Percentiles rank a stretch among this genome's conserved stretches.
Conservation (phyloP, 2,329 filamentous ascomycete species). For the Aspergillus candidus region DNA sequence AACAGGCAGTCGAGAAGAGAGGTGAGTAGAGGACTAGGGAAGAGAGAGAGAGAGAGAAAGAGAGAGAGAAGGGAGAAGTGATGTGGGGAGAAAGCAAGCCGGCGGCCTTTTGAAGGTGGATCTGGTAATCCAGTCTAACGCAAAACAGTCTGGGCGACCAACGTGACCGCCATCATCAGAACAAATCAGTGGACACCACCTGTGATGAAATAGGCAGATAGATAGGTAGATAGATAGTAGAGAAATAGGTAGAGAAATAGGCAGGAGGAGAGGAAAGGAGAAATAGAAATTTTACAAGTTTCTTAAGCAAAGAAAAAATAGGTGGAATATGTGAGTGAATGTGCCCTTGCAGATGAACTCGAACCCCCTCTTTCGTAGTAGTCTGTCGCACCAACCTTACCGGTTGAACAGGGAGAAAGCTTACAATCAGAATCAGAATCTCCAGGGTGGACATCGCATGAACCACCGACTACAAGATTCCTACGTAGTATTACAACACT, state of each 20-base stretch:
- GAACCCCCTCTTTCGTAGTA: too few species aligned
- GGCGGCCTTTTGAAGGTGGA: constrained; percentile 39
- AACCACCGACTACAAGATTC: too few species aligned
- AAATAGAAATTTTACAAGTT: neutral
- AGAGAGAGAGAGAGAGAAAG: constrained; percentile 24
- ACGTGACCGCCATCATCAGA: constrained; percentile 28
- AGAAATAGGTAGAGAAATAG: neutral
- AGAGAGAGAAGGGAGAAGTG: constrained; percentile 21
- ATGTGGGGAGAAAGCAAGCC: constrained; percentile 24
- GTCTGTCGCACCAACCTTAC: too few species aligned
- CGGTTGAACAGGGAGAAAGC: too few species aligned
- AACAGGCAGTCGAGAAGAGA: constrained; percentile 17
- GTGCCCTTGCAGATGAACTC: constrained; percentile 3
- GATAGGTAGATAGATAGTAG: neutral
- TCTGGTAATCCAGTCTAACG: constrained; percentile 30
- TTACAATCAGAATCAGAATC: too few species aligned
- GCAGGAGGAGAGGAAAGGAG: neutral
- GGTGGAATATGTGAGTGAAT: neutral
- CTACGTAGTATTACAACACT: too few species aligned
- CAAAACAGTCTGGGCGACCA: constrained; percentile 30
- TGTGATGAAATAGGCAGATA: constrained; percentile 1
- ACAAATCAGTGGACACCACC: constrained; percentile 11
- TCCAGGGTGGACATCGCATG: too few species aligned
- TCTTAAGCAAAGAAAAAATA: too few species aligned
- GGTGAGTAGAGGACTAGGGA: constrained; percentile 11